phyloP scores from a whole-genome alignment of 2,329 filamentous ascomycete species.

The Leptographium radiaticola region DNA sequence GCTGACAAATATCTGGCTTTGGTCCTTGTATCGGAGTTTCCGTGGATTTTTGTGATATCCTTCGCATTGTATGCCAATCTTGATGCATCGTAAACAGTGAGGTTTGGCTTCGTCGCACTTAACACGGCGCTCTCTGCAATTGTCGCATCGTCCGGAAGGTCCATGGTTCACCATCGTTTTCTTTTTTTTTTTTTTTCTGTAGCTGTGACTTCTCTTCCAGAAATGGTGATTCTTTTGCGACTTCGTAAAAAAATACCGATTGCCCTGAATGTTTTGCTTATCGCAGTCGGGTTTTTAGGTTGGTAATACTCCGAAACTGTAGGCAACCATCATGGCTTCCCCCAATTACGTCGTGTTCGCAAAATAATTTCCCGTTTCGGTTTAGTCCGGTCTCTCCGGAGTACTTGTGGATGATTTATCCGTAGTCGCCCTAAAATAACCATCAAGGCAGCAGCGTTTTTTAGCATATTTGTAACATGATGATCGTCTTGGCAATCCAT shows the following conservation, averaged over 20 bases:
- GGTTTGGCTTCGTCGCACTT: constrained; percentile 1
- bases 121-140: background rate
- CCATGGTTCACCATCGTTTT: background rate
- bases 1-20: background rate
- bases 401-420: background rate
- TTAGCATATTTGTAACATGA: background rate
- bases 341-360: background rate
- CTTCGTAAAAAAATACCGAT: background rate
- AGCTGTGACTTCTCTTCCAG: background rate
- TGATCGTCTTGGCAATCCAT: background rate
- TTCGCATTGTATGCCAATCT: background rate
- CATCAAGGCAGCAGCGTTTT: background rate
- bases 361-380: background rate
- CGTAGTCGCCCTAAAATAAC: background rate
- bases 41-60: background rate
- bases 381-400: background rate
- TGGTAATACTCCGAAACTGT: background rate
- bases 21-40: background rate
- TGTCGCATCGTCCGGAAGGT: background rate
- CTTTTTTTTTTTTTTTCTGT: background rate
- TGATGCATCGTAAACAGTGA: background rate
- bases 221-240: background rate
- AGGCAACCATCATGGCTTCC: background rate
- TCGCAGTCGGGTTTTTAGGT: background rate
- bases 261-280: background rate